Conservation (phyloP, 768 basidiomycete species). For the Lentinula raphanica region DNA sequence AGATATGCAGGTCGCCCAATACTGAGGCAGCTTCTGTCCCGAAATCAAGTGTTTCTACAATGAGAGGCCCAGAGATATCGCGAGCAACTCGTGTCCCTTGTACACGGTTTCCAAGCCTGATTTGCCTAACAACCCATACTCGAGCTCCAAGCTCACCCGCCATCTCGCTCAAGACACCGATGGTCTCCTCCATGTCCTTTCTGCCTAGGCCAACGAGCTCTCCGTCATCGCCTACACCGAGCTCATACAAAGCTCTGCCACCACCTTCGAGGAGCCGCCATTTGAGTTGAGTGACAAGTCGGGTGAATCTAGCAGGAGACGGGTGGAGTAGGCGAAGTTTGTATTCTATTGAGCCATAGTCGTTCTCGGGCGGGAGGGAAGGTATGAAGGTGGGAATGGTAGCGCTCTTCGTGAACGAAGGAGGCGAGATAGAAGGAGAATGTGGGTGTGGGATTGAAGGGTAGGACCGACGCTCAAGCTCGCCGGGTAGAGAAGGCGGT, state of each 20-base stretch:
- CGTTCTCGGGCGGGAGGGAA: slow-evolving; percentile 41
- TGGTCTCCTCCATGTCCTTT: slow-evolving; percentile 69
- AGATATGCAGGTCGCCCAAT: not conserved
- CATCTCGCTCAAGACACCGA: slow-evolving; percentile 83
- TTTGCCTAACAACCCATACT: slow-evolving; percentile 85
- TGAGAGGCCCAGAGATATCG: slow-evolving; percentile 27
- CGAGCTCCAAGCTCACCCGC: slow-evolving; percentile 90
- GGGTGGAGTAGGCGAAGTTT: slow-evolving; percentile 86
- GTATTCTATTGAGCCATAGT: slow-evolving; percentile 91
- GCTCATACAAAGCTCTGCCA: slow-evolving; percentile 75
- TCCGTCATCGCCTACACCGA: slow-evolving; percentile 83
- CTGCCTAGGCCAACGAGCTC: slow-evolving; percentile 74
- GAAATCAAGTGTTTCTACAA: slow-evolving; percentile 19
- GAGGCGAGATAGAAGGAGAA: slow-evolving; percentile 25
- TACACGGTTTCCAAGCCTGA: slow-evolving; percentile 64
- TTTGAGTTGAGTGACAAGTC: slow-evolving; percentile 91
- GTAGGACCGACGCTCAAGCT: not conserved
- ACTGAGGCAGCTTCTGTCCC: not conserved
- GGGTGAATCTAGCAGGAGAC: slow-evolving; percentile 66
- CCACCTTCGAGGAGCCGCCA: slow-evolving; percentile 88
- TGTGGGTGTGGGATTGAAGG: too few species aligned
- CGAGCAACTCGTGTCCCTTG: slow-evolving; percentile 33
- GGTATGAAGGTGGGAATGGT: slow-evolving; percentile 15
- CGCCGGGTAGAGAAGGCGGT: slow-evolving; percentile 16
- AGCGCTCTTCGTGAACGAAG: slow-evolving; percentile 9